Evolutionary conservation across 805 yeast genomes (phyloP), one percentile per base, ranked within the genome.

Genomic region (Saccharomycopsis guyanensis): DNA sequence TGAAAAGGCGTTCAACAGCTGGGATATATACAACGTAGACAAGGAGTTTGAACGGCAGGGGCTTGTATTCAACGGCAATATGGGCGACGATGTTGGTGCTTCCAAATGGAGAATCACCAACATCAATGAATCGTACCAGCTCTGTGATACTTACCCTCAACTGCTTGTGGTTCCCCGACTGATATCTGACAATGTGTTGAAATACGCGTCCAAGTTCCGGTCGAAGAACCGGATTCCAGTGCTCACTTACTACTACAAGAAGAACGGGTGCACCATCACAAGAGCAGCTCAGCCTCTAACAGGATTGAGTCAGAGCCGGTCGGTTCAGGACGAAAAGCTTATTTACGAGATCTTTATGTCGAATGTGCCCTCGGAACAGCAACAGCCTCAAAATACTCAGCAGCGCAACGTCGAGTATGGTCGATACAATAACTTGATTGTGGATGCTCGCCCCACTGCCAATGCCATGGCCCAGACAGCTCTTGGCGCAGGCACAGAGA

Each of bases 381-480:
- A 49, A 53, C 15, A 64, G 57, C 37, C 49, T 53, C n/a, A n/a
- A n/a, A n/a, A n/a, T n/a, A n/a, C n/a, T n/a, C 38, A 56, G 45
- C 27, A n/a, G n/a, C 10, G n/a, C 12, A 8, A 13, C 8, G 13
- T 12, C 24, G 22, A 8, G 12, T 63, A 65, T 12, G 64, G 64
- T 3, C 55, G 60, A 55, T 57, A 73, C 19, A 72, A 70, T 39
- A 81, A 89, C 57, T 63, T 93, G 24, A 80, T 93, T 25, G 91
- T 87, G 3, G 98, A 93, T 65, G 84, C 95, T 19, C 70, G 98
- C 46, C 98, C 98, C 0, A 62, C 88, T 22, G 83, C 97, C 0
- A 93, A 93, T 62, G 97, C 97, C 5, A 76, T 88, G 76, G 97
- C 96, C 0, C 97, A 93, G 57, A 86, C 86, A 39, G 97, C 97